A percentile compares a stretch with the other conserved stretches of the same genome.
Conservation (phyloP, 2,329 filamentous ascomycete genomes). For the Berkeleyomyces rouxiae region DNA sequence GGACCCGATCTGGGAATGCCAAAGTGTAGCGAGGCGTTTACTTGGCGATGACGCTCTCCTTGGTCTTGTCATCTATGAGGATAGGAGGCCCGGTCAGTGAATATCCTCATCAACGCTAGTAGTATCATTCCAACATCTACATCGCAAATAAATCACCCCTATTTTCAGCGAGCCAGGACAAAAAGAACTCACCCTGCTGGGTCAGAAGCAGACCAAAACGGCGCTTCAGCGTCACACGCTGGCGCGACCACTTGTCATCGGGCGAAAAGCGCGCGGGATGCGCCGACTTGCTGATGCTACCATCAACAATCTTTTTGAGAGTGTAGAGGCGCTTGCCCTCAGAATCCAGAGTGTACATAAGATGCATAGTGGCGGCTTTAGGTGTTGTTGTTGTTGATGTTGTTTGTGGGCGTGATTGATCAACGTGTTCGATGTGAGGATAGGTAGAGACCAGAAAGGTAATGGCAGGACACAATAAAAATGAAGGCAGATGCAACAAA, state of each 20-base stretch:
- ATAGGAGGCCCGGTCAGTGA: not conserved
- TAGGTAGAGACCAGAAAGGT: not conserved
- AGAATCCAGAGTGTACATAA: constrained; percentile 70
- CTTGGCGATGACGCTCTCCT: constrained; percentile 13
- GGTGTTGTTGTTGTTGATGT: not conserved
- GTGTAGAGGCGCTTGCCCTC: constrained; percentile 86
- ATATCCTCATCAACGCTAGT: not conserved
- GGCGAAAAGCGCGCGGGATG: constrained; percentile 94
- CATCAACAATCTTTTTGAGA: constrained; percentile 72
- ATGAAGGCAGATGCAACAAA: not conserved
- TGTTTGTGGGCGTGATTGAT: not conserved
- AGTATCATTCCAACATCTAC: not conserved
- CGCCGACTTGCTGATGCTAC: constrained; percentile 84
- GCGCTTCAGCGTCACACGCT: constrained; percentile 89
- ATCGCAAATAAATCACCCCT: not conserved
- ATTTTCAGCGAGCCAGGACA: not conserved
- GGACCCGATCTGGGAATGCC: not conserved
- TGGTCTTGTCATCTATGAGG: constrained; percentile 7
- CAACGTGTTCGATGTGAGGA: not conserved
- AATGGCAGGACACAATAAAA: not conserved
- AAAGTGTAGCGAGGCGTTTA: constrained; percentile 1
- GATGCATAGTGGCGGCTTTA: constrained; percentile 32
- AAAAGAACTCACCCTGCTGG: constrained; percentile 41
- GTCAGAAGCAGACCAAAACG: constrained; percentile 77
- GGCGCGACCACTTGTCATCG: constrained; percentile 96